These are phyloP conservation scores for Turnera subulata DNA, from an alignment of 345 rosid species.

Conservation along the genomic window DNA sequence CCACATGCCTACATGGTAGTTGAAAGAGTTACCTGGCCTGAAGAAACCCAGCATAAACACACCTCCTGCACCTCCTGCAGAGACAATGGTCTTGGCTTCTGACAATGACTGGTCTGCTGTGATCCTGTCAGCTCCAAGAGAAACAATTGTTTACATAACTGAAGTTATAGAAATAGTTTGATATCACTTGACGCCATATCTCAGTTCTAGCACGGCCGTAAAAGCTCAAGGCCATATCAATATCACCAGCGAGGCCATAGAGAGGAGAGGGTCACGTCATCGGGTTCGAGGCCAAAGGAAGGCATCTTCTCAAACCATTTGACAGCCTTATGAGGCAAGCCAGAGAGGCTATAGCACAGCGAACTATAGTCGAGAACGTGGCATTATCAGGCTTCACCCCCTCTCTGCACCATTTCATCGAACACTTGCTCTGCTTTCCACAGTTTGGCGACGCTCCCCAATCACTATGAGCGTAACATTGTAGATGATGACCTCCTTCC, in stretches of 20 bases:
- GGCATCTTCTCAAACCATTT: constrained; percentile 96
- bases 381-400: constrained; percentile 69
- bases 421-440: constrained; percentile 63
- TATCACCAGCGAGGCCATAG: constrained; percentile 69
- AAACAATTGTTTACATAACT: constrained; percentile 25
- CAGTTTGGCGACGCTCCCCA: constrained; percentile 67
- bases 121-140: background rate
- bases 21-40: constrained; percentile 19
- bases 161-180: constrained; percentile 50
- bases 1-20: constrained; percentile 28
- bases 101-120: constrained; percentile 3
- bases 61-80: constrained; percentile 3
- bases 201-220: constrained; percentile 88
- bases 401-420: constrained; percentile 64
- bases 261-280: constrained; percentile 57
- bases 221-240: constrained; percentile 71
- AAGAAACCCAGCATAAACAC: constrained; percentile 29
- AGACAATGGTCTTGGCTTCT: constrained; percentile 21
- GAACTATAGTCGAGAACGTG: constrained; percentile 68
- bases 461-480: constrained; percentile 75
- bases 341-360: constrained; percentile 60
- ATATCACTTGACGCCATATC: constrained; percentile 80
- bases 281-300: constrained; percentile 54
- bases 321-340: constrained; percentile 55
- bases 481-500: constrained; percentile 56